Conservation (phyloP, 768 basidiomycete species). For the Mycena vulgaris region DNA sequence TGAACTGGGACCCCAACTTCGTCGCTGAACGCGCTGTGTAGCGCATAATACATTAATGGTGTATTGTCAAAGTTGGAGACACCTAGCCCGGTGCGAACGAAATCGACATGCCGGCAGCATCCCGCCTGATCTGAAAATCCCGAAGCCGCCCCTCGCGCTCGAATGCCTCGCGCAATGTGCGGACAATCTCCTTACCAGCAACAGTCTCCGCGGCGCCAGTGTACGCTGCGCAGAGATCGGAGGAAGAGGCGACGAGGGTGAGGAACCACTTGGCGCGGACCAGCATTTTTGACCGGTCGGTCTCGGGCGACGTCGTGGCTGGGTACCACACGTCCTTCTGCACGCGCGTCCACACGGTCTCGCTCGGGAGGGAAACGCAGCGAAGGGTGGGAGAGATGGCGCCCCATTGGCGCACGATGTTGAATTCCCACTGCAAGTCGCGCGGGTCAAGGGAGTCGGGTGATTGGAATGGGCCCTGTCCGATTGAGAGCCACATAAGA, state of each 20-base stretch:
- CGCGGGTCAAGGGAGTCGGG: not conserved
- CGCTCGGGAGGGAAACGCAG: too few species aligned
- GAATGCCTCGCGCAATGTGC: not conserved
- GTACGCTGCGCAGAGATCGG: not conserved
- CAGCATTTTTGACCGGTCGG: not conserved
- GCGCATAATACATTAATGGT: too few species aligned
- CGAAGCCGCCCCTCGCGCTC: not conserved
- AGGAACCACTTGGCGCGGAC: too few species aligned
- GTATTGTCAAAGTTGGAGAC: too few species aligned
- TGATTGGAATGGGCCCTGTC: not conserved
- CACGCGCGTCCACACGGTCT: constrained; percentile 4
- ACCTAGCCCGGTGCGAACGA: too few species aligned
- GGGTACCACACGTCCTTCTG: not conserved
- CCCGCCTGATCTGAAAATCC: not conserved
- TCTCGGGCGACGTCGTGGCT: not conserved
- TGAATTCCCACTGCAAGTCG: constrained; percentile 3
- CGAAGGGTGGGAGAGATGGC: not conserved
- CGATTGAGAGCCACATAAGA: not conserved
- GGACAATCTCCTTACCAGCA: not conserved
- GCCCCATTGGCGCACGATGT: constrained; percentile 4
- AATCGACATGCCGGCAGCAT: not conserved
- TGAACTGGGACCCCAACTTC: too few species aligned
- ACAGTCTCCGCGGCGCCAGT: not conserved
- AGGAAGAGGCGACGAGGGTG: too few species aligned
- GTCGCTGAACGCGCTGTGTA: too few species aligned